phyloP scores from a whole-genome alignment of 2,329 filamentous ascomycete species.

The Rutstroemia sp. region DNA sequence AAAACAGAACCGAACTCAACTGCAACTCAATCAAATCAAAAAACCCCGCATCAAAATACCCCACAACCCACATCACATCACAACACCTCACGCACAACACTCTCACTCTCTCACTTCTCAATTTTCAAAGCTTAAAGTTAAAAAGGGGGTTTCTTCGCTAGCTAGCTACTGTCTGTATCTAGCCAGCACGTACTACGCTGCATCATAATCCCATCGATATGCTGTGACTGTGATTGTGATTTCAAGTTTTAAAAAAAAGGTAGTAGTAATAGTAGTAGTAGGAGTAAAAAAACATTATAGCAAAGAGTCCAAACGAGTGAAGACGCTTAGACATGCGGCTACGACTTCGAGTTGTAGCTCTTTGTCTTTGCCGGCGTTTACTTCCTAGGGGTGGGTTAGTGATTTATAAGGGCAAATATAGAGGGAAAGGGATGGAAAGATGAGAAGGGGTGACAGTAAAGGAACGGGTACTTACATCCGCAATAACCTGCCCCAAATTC shows the following conservation, averaged over 20 bases:
- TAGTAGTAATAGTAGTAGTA: too few species aligned
- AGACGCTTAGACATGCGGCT: conserved; percentile 92
- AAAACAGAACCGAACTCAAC: too few species aligned
- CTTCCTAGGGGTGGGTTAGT: conserved; percentile 45
- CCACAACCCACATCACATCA: background rate
- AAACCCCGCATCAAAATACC: too few species aligned
- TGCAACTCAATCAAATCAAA: too few species aligned
- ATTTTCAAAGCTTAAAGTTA: too few species aligned
- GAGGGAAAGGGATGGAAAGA: conserved; percentile 12
- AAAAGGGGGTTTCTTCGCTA: too few species aligned
- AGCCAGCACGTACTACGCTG: too few species aligned
- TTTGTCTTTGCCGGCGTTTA: conserved; percentile 81
- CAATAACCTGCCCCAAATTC: conserved; percentile 80
- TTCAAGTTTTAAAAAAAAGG: background rate
- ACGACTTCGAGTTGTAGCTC: conserved; percentile 94
- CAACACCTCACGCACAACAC: too few species aligned
- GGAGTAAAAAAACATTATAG: conserved; percentile 43
- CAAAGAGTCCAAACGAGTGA: conserved; percentile 92
- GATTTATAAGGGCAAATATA: background rate
- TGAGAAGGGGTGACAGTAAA: background rate
- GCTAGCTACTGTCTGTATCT: too few species aligned
- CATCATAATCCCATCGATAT: background rate
- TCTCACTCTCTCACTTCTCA: too few species aligned
- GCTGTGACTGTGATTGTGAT: background rate
- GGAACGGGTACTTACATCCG: conserved; percentile 53